A percentile compares a stretch with the other conserved stretches of the same genome.
phyloP scores from a whole-genome alignment of 192 early-diverging fungal species.

The Backusella macrospora region DNA sequence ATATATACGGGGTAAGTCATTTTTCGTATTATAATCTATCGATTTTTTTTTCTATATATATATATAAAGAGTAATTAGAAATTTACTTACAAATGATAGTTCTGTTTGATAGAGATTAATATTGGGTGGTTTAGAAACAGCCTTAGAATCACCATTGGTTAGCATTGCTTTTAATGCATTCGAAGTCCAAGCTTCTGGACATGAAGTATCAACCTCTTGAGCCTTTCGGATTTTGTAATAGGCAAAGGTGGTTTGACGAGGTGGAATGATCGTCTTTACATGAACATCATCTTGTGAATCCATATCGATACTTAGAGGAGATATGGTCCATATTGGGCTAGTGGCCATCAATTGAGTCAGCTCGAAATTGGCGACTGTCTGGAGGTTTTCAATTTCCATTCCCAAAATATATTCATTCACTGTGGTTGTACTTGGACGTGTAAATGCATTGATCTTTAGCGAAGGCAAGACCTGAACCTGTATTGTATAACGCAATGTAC shows the following conservation, averaged over 20 bases:
- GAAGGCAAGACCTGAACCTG: slow-evolving; percentile 77
- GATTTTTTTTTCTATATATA: no score
- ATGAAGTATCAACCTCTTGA: background rate
- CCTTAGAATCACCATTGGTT: slow-evolving; percentile 35
- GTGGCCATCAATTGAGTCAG: slow-evolving; percentile 70
- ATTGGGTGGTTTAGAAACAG: slow-evolving; percentile 42
- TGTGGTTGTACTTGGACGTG: slow-evolving; percentile 74
- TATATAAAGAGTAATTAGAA: background rate
- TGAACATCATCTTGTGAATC: slow-evolving; percentile 44
- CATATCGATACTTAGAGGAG: slow-evolving; percentile 49
- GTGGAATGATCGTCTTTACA: slow-evolving; percentile 50
- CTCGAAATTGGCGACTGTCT: slow-evolving; percentile 58
- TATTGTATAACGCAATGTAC: slow-evolving; percentile 66
- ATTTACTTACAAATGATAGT: slow-evolving; percentile 49
- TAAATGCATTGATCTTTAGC: slow-evolving; percentile 93
- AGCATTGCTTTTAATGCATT: slow-evolving; percentile 52
- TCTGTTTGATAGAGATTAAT: slow-evolving; percentile 51
- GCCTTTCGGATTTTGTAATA: slow-evolving; percentile 50
- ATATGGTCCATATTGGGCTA: slow-evolving; percentile 73
- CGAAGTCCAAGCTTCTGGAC: slow-evolving; percentile 54
- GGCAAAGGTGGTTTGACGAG: slow-evolving; percentile 58
- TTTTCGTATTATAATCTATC: slow-evolving; percentile 27
- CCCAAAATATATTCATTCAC: slow-evolving; percentile 90
- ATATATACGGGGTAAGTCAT: slow-evolving; percentile 48
- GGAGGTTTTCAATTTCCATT: slow-evolving; percentile 87